Percentiles rank a stretch among this genome's conserved stretches.
phyloP scores from a whole-genome alignment of 2,329 filamentous ascomycete species.

The Mollisia scopiformis region DNA sequence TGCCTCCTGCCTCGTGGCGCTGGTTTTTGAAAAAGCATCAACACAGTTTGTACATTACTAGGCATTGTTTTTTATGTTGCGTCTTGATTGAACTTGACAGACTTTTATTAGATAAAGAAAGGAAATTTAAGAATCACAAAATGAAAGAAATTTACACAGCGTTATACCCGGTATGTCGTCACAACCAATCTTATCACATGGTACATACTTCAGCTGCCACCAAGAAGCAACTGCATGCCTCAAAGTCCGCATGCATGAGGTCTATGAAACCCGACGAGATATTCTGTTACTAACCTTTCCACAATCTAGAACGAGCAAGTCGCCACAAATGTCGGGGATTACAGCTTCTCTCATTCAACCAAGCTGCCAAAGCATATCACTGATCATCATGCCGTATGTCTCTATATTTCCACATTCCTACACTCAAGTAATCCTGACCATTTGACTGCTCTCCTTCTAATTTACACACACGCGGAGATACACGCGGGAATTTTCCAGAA shows the following conservation, averaged over 20 bases:
- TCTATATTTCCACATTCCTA: neutral
- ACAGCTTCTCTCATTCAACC: conserved; percentile 47
- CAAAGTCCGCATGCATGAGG: neutral
- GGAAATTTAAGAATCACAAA: neutral
- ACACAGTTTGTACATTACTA: neutral
- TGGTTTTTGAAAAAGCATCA: neutral
- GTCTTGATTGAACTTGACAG: neutral
- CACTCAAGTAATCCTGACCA: no score
- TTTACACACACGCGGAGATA: no score
- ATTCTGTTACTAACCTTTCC: neutral
- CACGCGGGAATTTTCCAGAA: neutral
- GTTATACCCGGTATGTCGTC: conserved; percentile 40
- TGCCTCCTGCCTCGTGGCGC: neutral
- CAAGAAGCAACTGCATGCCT: neutral
- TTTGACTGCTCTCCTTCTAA: no score
- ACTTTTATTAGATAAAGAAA: neutral
- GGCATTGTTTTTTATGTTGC: neutral
- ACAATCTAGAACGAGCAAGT: conserved; percentile 40
- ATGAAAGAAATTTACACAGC: conserved; percentile 35
- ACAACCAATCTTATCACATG: neutral
- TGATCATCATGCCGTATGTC: conserved; percentile 42
- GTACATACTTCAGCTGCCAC: neutral
- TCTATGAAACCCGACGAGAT: no score
- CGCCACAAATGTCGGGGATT: conserved; percentile 45
- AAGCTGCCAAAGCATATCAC: conserved; percentile 45